These are phyloP conservation scores for Neofusicoccum cordaticola DNA, from an alignment of 2,329 filamentous ascomycete genomes.

Conservation along the genomic window DNA sequence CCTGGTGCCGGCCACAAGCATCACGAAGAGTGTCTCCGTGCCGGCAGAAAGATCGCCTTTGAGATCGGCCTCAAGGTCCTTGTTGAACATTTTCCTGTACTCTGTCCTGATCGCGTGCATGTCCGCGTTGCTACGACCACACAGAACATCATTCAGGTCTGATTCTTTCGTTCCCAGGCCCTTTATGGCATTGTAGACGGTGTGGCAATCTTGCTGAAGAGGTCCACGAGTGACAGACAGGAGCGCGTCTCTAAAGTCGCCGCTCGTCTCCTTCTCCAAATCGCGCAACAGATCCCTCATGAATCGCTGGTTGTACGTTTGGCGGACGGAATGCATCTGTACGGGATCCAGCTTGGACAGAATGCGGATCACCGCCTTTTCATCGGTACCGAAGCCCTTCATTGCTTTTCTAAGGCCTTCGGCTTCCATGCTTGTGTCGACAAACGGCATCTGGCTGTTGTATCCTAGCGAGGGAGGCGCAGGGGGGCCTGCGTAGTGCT, in stretches of 20 bases:
- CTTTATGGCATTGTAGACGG: conserved; percentile 68
- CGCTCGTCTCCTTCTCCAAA: conserved; percentile 72
- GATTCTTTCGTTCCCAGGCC: conserved; percentile 83
- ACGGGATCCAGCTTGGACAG: conserved; percentile 73
- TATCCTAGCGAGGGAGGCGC: conserved; percentile 73
- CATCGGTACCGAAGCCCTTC: conserved; percentile 92
- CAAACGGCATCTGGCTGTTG: conserved; percentile 62
- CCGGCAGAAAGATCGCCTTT: conserved; percentile 79
- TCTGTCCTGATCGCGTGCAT: conserved; percentile 78
- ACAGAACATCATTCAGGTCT: conserved; percentile 80
- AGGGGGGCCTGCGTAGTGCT: conserved; percentile 36
- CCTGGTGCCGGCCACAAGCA: conserved; percentile 71
- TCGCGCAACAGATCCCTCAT: conserved; percentile 70
- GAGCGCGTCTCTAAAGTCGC: conserved; percentile 72
- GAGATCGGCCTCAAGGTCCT: conserved; percentile 68
- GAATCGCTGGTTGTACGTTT: conserved; percentile 61
- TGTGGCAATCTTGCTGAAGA: conserved; percentile 70
- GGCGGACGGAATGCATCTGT: conserved; percentile 63
- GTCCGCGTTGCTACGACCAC: conserved; percentile 82
- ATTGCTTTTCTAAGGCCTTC: conserved; percentile 75
- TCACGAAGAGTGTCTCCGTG: conserved; percentile 80
- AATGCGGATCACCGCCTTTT: conserved; percentile 68
- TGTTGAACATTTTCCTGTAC: conserved; percentile 67
- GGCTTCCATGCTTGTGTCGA: conserved; percentile 66
- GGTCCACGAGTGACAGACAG: conserved; percentile 76